These are phyloP conservation scores for Populus hybrid DNA, from an alignment of 441 rosid species.

Conservation along the genomic window DNA sequence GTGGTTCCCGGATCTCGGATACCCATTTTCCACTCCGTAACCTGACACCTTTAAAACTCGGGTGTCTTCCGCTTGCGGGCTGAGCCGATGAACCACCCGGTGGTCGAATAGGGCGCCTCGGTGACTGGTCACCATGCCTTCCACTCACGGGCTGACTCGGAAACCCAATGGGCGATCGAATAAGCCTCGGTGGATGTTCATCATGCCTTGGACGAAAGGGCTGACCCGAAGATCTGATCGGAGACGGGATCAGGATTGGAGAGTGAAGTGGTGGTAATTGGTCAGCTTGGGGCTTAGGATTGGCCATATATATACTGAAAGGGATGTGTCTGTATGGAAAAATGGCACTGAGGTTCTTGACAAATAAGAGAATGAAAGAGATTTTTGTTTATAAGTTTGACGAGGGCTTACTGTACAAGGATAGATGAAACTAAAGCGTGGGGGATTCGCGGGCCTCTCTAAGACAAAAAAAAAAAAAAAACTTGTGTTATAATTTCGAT, in stretches of 20 bases:
- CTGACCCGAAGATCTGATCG: not conserved
- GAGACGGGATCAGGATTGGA: not conserved
- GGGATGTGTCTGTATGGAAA: not conserved
- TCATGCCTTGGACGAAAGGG: not conserved
- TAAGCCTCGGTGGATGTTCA: not conserved
- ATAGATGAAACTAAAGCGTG: constrained; percentile 26
- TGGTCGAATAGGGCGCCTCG: constrained; percentile 14
- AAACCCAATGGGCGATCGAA: not conserved
- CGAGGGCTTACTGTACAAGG: not conserved
- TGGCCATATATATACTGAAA: constrained; percentile 29
- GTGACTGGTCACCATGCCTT: constrained; percentile 22
- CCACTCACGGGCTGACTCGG: not conserved
- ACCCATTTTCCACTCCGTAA: constrained; percentile 86
- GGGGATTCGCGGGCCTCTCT: constrained; percentile 33
- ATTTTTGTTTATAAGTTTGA: not conserved
- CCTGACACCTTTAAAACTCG: constrained; percentile 60
- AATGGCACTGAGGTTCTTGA: not conserved
- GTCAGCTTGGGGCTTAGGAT: not conserved
- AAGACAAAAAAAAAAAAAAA: not conserved
- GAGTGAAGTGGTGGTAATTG: not conserved
- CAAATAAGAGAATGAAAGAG: not conserved
- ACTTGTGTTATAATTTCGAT: not conserved
- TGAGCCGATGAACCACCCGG: constrained; percentile 21
- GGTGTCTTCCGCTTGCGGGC: constrained; percentile 31
- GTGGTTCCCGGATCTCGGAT: constrained; percentile 90